Conservation (phyloP, 306 rosid genomes). For the Ormosia semicastrata region DNA sequence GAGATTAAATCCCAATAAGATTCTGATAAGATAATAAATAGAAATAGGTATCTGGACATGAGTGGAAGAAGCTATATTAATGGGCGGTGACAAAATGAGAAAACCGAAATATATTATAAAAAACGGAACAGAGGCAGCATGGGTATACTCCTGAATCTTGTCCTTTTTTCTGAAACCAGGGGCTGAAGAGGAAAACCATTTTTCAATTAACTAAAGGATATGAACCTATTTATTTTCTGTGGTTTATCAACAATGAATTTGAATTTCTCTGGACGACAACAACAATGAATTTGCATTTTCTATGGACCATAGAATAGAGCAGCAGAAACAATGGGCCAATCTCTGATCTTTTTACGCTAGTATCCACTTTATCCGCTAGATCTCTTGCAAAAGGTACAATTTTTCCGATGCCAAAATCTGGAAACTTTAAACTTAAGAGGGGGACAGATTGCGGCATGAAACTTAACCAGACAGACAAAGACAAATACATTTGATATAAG, state of each 20-base stretch:
- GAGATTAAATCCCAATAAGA: not conserved
- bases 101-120: not conserved
- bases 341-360: not conserved
- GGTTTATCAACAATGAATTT: not conserved
- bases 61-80: not conserved
- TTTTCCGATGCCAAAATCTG: not conserved
- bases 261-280: not conserved
- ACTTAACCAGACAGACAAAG: not conserved
- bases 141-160: not conserved
- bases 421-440: not conserved
- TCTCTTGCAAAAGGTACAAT: not conserved
- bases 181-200: conserved; percentile 35
- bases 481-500: not conserved
- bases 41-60: not conserved
- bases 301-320: conserved; percentile 24
- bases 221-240: not conserved
- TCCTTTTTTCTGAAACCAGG: conserved; percentile 36
- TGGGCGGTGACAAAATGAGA: conserved; percentile 22
- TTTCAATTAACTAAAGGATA: not conserved
- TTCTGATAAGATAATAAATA: not conserved
- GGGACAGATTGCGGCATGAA: not conserved
- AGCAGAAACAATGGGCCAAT: conserved; percentile 38
- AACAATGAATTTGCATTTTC: conserved; percentile 4
- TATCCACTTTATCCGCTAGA: not conserved
- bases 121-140: not conserved